Evolutionary conservation across 257 asterid species (phyloP).

Genomic region (Ajuga chamaepitys): DNA sequence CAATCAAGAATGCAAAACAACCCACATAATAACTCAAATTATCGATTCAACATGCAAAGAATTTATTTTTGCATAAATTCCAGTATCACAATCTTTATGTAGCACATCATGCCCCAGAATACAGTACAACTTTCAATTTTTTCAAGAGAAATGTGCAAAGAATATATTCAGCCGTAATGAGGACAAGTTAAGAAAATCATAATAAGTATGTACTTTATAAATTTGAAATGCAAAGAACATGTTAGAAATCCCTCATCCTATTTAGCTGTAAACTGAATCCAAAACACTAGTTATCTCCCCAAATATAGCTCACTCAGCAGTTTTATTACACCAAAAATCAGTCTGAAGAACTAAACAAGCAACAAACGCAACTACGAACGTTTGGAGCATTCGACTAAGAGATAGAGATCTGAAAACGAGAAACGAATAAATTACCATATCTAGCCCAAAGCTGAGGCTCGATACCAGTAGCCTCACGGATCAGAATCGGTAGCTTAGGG

Average conservation of each 20-base stretch:
- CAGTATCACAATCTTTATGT: not conserved
- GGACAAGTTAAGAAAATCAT: not conserved
- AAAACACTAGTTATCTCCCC: not conserved
- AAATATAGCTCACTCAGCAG: not conserved
- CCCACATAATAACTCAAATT: not conserved
- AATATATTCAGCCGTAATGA: not conserved
- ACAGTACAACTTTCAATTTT: not conserved
- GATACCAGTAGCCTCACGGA: constrained; percentile 71
- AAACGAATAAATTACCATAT: constrained; percentile 43
- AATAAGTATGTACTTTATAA: not conserved
- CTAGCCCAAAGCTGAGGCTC: constrained; percentile 99
- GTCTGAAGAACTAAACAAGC: not conserved
- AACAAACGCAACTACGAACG: not conserved
- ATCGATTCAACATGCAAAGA: not conserved
- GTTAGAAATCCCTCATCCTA: not conserved
- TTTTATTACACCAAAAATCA: not conserved
- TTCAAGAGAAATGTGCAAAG: not conserved
- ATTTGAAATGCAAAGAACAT: not conserved
- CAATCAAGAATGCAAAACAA: not conserved
- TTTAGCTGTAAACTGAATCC: not conserved
- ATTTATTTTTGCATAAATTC: not conserved
- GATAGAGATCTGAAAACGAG: not conserved
- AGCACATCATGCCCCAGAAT: not conserved
- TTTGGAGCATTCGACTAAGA: not conserved
- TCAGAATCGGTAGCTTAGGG: constrained; percentile 78